phyloP scores from a whole-genome alignment of 225 moss, liverwort and hornwort species.

The Lunularia cruciata region DNA sequence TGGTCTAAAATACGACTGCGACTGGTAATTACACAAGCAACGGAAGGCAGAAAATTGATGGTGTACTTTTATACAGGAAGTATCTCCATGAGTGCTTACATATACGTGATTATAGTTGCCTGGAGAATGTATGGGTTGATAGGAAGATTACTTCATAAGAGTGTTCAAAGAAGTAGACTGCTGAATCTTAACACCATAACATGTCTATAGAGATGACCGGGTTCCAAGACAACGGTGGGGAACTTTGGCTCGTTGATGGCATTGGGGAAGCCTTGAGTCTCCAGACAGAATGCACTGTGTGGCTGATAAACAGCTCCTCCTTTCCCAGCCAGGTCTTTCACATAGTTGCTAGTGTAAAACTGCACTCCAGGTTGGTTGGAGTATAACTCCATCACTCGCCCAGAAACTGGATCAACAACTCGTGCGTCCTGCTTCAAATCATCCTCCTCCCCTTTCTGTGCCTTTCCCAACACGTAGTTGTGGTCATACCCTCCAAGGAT shows the following conservation, averaged over 20 bases:
- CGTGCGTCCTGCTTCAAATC: constrained; percentile 62
- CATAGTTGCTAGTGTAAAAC: constrained; percentile 68
- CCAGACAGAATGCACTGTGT: constrained; percentile 67
- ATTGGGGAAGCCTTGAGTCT: constrained; percentile 87
- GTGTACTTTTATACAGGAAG: no score
- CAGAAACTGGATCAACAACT: constrained; percentile 61
- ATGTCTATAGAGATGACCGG: constrained; percentile 71
- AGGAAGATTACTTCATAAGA: no score
- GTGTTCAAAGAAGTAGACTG: no score
- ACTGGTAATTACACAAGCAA: no score
- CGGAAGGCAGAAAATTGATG: no score
- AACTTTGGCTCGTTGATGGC: constrained; percentile 76
- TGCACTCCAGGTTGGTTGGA: constrained; percentile 85
- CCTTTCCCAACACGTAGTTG: constrained; percentile 55
- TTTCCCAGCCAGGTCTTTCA: constrained; percentile 61
- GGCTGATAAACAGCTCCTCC: constrained; percentile 54
- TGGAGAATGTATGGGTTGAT: no score
- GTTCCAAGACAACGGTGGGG: constrained; percentile 63
- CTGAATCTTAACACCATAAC: constrained; percentile 66
- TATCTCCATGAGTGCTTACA: no score
- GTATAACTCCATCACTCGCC: constrained; percentile 80
- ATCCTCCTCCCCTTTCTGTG: constrained; percentile 12
- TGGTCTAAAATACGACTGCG: no score
- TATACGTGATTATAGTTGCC: no score
- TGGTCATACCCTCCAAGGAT: constrained; percentile 75